These are phyloP conservation scores for Elymus sibiricus DNA, from an alignment of 176 grass and related monocot species.

Conservation along the genomic window DNA sequence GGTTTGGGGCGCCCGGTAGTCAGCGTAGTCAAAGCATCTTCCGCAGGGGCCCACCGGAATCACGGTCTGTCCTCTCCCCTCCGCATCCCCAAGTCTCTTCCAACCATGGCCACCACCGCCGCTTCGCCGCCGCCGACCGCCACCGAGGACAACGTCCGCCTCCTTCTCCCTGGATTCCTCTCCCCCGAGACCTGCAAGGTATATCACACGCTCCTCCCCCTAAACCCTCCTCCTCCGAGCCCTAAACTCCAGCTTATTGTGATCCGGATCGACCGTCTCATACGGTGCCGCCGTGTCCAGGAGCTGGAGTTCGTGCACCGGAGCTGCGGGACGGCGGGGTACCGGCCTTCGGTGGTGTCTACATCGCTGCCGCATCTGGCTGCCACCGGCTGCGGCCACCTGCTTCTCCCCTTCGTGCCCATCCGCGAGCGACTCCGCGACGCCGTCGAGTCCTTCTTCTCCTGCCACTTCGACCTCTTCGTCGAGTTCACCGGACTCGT, in stretches of 20 bases:
- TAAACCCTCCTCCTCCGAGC: neutral
- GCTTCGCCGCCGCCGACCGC: conserved; percentile 10
- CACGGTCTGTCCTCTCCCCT: no score
- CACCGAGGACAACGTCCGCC: conserved; percentile 38
- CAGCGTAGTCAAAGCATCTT: no score
- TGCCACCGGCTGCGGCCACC: conserved; percentile 72
- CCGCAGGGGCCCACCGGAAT: no score
- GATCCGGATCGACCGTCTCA: neutral
- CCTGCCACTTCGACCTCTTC: conserved; percentile 79
- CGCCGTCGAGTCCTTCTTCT: conserved; percentile 67
- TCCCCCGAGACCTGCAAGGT: conserved; percentile 82
- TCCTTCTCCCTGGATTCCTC: conserved; percentile 47
- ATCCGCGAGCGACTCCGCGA: conserved; percentile 72
- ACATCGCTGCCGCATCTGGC: conserved; percentile 74
- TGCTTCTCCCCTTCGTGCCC: conserved; percentile 74
- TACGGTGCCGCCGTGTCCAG: conserved; percentile 19
- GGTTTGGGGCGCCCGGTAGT: no score
- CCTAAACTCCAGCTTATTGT: conserved; percentile 2
- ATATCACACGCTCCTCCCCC: neutral
- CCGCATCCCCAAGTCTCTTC: no score
- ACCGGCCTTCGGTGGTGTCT: conserved; percentile 71
- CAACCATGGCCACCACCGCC: conserved; percentile 2
- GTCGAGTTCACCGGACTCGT: conserved; percentile 90
- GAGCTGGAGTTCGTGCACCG: conserved; percentile 90
- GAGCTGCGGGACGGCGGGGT: conserved; percentile 68